Base-by-base conservation (phyloP, 768 basidiomycete genomes). In the Serendipita indica region DNA sequence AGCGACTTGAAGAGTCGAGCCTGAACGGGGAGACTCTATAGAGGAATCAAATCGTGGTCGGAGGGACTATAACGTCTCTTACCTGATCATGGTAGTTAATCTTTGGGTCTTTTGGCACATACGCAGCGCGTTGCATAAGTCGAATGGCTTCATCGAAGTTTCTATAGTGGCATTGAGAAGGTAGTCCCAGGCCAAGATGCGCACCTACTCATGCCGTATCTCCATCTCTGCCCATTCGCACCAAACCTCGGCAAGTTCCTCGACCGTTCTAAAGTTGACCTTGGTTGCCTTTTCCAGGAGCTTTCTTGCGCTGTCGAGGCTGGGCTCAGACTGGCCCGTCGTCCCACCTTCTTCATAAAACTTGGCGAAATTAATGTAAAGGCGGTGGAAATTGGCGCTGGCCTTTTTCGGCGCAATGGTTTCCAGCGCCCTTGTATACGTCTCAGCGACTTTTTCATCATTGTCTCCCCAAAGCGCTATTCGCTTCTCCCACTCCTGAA, bases 141-240 rank as follows among this genome's bases (percentile, higher is more conserved):
- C 84, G 79, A 64, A 93, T 82, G 7, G 92, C 91, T 64, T 97
- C 92, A 60, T 98, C 94, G 64, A 93, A 97, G 67, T 96, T 96
- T 63, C 93, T 97, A 66, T 22, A n/a, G 28, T 16, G 27, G 13
- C 13, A 45, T 34, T 59, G n/a, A 7, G 1, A 60, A 32, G 2
- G 33, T 32, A 27, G 30, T 14, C 14, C 7, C 28, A 39, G 33
- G 4, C 18, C 33, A n/a, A 49, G 18, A 33, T 16, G 46, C 58
- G 33, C 3, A 77, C 89, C 65, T 72, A 93, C 93, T 94, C 93
- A 54, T 92, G 85, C 39, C 94, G 82, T 54, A 98, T 77, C 69
- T 99, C 96, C 85, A 98, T 83, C 71, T 99, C 96, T 4, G 96
- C 82, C 94, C 96, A 98, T 72, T 98, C 96, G 66, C 93, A 97